Evolutionary conservation across 306 rosid genomes (phyloP).

Genomic region (Dalbergia cochinchinensis): DNA sequence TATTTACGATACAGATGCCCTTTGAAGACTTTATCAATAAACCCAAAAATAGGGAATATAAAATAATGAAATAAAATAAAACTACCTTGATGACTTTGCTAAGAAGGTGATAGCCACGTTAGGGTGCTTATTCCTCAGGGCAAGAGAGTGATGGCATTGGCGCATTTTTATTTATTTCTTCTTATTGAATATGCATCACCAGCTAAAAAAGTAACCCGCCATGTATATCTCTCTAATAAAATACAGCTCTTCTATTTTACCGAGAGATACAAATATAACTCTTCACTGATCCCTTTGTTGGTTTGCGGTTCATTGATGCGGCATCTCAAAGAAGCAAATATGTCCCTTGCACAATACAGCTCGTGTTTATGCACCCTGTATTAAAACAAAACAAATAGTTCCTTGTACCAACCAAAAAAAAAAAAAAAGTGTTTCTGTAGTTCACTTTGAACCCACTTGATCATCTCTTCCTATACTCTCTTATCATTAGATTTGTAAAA

Average conservation of each 20-base stretch:
- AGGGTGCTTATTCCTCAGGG: slow-evolving; percentile 45
- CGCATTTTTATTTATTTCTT: not conserved
- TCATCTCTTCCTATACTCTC: no score
- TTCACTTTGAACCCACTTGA: no score
- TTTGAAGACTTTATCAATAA: slow-evolving; percentile 43
- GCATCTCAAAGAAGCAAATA: not conserved
- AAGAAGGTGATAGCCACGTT: slow-evolving; percentile 35
- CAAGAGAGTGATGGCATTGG: slow-evolving; percentile 38
- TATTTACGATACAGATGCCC: slow-evolving; percentile 30
- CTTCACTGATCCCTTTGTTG: slow-evolving; percentile 12
- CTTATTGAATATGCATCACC: slow-evolving; percentile 7
- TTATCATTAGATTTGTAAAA: not conserved
- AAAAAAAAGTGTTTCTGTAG: no score
- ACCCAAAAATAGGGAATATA: slow-evolving; percentile 1
- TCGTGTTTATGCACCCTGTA: not conserved
- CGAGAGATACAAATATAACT: not conserved
- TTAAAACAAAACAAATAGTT: slow-evolving; percentile 4
- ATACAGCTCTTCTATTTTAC: not conserved
- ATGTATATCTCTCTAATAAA: not conserved
- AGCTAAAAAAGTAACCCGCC: slow-evolving; percentile 2
- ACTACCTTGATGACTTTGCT: slow-evolving; percentile 32
- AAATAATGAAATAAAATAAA: slow-evolving; percentile 9
- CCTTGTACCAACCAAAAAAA: not conserved
- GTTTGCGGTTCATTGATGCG: not conserved
- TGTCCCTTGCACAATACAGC: slow-evolving; percentile 2